A percentile compares a stretch with the other conserved stretches of the same genome.
Conservation (phyloP, 129 eudicot genomes). For the Tanacetum coccineum region DNA sequence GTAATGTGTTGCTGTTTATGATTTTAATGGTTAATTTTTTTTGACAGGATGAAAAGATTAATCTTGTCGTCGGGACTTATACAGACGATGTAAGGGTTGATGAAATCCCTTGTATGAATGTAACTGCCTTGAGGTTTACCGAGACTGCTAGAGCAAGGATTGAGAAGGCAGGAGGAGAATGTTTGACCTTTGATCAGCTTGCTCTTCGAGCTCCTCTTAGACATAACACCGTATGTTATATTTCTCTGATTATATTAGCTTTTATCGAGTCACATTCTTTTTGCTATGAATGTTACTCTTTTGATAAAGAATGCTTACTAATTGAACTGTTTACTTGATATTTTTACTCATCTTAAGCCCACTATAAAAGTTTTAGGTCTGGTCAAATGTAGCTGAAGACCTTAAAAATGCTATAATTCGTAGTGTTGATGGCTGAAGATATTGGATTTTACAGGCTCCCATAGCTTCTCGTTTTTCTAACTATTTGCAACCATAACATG, state of each 20-base stretch:
- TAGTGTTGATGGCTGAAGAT: too few species aligned
- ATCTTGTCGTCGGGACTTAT: conserved; percentile 27
- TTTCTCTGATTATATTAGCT: background rate
- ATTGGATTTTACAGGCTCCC: too few species aligned
- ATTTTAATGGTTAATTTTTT: too few species aligned
- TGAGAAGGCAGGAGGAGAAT: conserved; percentile 44
- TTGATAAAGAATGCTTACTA: background rate
- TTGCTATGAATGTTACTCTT: background rate
- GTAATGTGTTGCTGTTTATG: too few species aligned
- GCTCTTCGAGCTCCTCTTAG: conserved; percentile 23
- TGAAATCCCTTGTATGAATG: conserved; percentile 33
- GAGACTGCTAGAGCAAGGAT: conserved; percentile 41
- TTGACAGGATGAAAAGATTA: conserved; percentile 32
- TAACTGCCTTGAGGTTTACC: conserved; percentile 36
- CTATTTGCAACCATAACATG: too few species aligned
- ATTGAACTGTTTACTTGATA: background rate
- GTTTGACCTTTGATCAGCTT: conserved; percentile 38
- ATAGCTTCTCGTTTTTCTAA: too few species aligned
- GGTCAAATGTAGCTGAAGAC: too few species aligned
- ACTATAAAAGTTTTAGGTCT: too few species aligned
- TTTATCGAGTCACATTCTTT: background rate
- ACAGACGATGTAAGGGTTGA: conserved; percentile 34
- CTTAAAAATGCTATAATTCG: too few species aligned
- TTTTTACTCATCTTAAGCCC: background rate
- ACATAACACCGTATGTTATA: background rate